Evolutionary conservation across 306 rosid species (phyloP).

Genomic region (Spatholobus suberectus): DNA sequence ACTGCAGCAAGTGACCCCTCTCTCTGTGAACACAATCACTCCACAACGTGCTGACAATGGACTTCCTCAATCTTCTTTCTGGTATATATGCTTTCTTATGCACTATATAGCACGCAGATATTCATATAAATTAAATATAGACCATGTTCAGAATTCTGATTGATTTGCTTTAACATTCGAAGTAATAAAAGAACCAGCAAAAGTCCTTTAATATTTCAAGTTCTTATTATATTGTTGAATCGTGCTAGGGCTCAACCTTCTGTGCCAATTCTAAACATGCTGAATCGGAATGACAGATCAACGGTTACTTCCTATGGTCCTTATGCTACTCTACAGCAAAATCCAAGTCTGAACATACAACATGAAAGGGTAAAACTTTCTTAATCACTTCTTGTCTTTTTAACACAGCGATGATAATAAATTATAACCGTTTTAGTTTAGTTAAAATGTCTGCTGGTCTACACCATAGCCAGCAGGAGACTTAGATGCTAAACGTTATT

Average conservation of each 20-base stretch:
- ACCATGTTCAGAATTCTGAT: not conserved
- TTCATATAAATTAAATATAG: not conserved
- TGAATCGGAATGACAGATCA: not conserved
- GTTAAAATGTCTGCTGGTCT: not conserved
- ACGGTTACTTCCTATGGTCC: not conserved
- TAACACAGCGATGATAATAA: not conserved
- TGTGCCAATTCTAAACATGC: not conserved
- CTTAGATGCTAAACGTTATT: too few species aligned
- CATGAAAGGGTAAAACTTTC: constrained; percentile 10
- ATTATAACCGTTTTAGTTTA: not conserved
- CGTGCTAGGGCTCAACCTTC: not conserved
- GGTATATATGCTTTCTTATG: constrained; percentile 4
- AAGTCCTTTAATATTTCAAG: not conserved
- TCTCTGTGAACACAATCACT: not conserved
- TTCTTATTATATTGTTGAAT: constrained; percentile 8
- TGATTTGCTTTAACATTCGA: not conserved
- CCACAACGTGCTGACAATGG: not conserved
- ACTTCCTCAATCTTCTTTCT: not conserved
- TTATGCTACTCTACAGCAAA: not conserved
- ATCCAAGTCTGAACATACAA: not conserved
- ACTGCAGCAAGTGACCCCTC: not conserved
- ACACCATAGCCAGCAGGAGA: not conserved
- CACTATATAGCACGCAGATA: not conserved
- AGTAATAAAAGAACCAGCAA: not conserved
- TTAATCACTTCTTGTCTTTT: not conserved